Evolutionary conservation across 345 rosid species (phyloP), one percentile per base, ranked within the genome.

Genomic region (Bruguiera sexangula): DNA sequence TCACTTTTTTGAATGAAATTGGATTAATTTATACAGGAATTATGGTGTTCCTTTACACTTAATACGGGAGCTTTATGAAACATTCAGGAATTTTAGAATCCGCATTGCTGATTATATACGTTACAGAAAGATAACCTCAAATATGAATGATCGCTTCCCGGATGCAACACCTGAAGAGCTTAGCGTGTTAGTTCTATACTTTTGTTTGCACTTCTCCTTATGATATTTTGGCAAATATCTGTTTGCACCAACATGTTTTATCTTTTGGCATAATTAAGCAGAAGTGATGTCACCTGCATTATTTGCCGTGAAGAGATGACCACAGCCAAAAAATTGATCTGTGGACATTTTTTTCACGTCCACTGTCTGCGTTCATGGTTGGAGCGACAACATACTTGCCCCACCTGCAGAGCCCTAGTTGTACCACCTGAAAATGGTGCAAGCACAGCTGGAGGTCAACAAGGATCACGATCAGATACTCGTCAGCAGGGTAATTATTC

Each of bases 231-330:
- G 66, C 51, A 50, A 57, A 36, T 60, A 3, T 62, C 37, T 43
- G 26, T 75, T 50, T 62, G 37, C 24, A 71, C 37, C 27, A 39
- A 64, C 60, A n/a, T 75, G 60, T 60, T 78, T 60, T 56, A 63
- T 74, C 29, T 59, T 80, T 75, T 21, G 66, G 15, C 11, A 26
- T 83, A 80, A 73, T 43, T 76, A 27, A 82, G 80, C 90, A 94
- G 97, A 85, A 87, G 84, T 73, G 98, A 94, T 50, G 92, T 87
- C 50, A 94, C 98, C 32, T 94, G 98, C 79, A 94, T 94, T 73
- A 89, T 94, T 56, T 91, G 98, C 72, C 98, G 97, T 65, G 98
- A 94, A 81, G 98, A 94, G 91, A 94, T 91, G 98, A 91, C 87
- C 36, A 75, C 87, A 29, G 98, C 98, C 13, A 94, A 94, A 82